Evolutionary conservation across 257 asterid genomes (phyloP).

Genomic region (Fraxinus cuspidata): DNA sequence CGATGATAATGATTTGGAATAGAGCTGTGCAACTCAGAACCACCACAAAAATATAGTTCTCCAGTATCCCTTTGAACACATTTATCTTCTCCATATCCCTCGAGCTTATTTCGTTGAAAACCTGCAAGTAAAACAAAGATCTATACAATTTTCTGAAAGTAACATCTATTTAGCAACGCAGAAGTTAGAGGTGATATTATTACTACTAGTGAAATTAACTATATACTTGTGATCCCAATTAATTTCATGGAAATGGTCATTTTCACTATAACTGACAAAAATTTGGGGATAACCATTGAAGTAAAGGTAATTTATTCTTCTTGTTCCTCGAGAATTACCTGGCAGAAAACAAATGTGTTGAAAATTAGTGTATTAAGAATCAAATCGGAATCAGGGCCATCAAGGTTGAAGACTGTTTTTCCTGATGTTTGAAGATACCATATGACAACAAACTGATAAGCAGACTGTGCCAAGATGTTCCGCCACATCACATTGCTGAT

Average conservation of each 20-base stretch:
- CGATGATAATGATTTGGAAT: conserved; percentile 77
- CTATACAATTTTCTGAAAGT: not conserved
- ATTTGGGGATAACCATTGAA: not conserved
- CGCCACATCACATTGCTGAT: conserved; percentile 96
- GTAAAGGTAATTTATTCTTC: not conserved
- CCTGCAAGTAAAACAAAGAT: conserved; percentile 46
- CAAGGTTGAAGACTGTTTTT: conserved; percentile 55
- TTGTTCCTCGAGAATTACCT: conserved; percentile 45
- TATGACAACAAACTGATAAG: conserved; percentile 79
- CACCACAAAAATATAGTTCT: conserved; percentile 70
- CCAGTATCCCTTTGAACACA: conserved; percentile 75
- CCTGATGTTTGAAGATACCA: conserved; percentile 95
- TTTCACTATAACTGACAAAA: not conserved
- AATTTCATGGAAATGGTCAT: not conserved
- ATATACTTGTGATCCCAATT: not conserved
- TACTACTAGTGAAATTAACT: not conserved
- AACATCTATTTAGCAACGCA: not conserved
- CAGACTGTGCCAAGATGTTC: conserved; percentile 82
- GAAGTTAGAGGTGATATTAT: not conserved
- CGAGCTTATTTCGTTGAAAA: conserved; percentile 91
- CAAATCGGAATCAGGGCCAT: conserved; percentile 64
- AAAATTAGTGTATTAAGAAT: conserved; percentile 83
- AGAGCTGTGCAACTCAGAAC: conserved; percentile 74
- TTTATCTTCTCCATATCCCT: conserved; percentile 93
- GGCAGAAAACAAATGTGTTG: conserved; percentile 93